Evolutionary conservation across 2,329 filamentous ascomycete genomes (phyloP).

Genomic region (Diaporthe velutina): DNA sequence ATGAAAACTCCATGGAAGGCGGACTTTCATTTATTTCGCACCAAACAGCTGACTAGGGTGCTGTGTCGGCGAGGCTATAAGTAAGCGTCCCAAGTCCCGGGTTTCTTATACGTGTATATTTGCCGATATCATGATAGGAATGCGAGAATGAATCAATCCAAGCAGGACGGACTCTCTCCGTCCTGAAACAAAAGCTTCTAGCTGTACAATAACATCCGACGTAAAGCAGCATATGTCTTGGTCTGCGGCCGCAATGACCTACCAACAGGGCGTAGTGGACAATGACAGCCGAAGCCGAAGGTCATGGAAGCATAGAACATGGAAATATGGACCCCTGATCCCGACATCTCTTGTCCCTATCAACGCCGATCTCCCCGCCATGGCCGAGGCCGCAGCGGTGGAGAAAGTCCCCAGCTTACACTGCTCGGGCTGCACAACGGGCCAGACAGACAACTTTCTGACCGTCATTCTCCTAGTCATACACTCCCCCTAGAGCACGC

Average conservation of each 20-base stretch:
- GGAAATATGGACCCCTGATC: conserved; percentile 21
- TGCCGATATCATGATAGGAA: background rate
- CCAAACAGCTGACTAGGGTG: background rate
- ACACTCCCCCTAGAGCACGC: background rate
- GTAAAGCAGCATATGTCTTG: background rate
- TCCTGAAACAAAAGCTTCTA: background rate
- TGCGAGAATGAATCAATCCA: background rate
- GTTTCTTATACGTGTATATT: background rate
- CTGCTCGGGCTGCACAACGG: conserved; percentile 19
- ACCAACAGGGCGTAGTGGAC: background rate
- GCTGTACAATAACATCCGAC: background rate
- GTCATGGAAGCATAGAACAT: background rate
- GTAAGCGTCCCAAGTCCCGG: accelerated
- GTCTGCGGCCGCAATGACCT: background rate
- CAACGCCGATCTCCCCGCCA: conserved; percentile 30
- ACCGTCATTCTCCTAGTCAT: background rate
- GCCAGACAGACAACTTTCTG: conserved; percentile 10
- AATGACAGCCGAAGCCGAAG: background rate
- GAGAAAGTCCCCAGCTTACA: conserved; percentile 20
- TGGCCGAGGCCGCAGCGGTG: conserved; percentile 31
- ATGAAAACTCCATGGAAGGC: background rate
- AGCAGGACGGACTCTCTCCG: background rate
- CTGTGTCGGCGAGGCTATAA: background rate
- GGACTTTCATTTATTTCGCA: background rate
- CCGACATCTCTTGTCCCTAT: background rate